phyloP scores from a whole-genome alignment of 2,329 filamentous ascomycete species.

The Onygenales sp. region DNA sequence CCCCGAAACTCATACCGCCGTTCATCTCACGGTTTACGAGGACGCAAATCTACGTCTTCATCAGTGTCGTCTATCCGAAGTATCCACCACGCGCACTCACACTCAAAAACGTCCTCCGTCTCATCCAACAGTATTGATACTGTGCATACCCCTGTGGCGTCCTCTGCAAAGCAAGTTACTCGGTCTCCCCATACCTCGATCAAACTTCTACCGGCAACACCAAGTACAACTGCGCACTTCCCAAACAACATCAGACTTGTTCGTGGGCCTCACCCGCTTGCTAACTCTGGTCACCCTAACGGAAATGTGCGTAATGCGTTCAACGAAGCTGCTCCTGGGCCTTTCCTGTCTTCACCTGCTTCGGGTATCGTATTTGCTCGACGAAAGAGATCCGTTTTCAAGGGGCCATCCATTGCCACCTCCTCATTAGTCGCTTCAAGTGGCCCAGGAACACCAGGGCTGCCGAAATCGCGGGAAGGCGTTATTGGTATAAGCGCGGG shows the following conservation, averaged over 20 bases:
- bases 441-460: constrained; percentile 24
- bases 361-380: constrained; percentile 37
- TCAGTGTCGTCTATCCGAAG: constrained; percentile 89
- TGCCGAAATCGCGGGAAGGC: constrained; percentile 21
- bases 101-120: constrained; percentile 90
- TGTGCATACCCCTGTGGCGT: constrained; percentile 57
- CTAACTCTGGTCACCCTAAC: constrained; percentile 18
- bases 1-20: constrained; percentile 79
- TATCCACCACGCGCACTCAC: constrained; percentile 78
- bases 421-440: constrained; percentile 23
- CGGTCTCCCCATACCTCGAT: constrained; percentile 82
- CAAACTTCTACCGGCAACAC: constrained; percentile 89
- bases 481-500: constrained; percentile 15
- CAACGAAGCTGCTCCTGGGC: constrained; percentile 28
- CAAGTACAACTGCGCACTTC: constrained; percentile 60
- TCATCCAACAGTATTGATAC: constrained; percentile 71
- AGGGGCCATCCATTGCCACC: constrained; percentile 35
- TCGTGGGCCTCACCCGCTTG: constrained; percentile 18
- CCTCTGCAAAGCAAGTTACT: constrained; percentile 42
- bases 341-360: constrained; percentile 29
- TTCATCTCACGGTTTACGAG: constrained; percentile 71
- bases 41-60: constrained; percentile 90
- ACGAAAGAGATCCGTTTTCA: constrained; percentile 36
- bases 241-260: constrained; percentile 81
- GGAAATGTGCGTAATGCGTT: constrained; percentile 23